phyloP scores from a whole-genome alignment of 768 basidiomycete species.

The Russula virescens region DNA sequence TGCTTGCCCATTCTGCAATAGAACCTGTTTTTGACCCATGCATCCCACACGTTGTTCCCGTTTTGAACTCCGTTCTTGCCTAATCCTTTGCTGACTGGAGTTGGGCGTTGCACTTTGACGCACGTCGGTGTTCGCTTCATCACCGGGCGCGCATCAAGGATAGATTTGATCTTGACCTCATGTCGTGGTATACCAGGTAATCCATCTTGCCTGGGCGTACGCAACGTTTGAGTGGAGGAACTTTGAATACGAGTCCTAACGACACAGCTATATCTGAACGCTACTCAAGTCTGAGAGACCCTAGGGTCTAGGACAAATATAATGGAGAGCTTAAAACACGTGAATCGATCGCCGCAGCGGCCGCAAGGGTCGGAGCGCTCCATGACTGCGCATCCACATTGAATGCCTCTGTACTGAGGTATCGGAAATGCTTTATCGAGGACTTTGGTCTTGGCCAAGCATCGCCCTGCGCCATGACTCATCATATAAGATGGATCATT shows the following conservation, averaged over 20 bases:
- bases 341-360: not conserved
- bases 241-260: not conserved
- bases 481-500: not conserved
- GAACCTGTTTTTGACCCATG: not conserved
- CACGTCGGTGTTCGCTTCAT: not conserved
- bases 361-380: not conserved
- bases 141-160: not conserved
- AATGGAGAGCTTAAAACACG: not conserved
- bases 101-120: not conserved
- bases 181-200: not conserved
- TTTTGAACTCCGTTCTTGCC: not conserved
- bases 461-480: not conserved
- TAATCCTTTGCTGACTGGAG: not conserved
- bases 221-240: not conserved
- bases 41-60: not conserved
- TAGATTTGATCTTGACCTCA: not conserved
- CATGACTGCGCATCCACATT: not conserved
- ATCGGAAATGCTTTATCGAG: not conserved
- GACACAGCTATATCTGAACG: conserved; percentile 4
- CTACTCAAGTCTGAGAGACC: not conserved
- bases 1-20: conserved; percentile 1
- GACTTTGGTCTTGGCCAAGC: not conserved
- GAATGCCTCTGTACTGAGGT: not conserved
- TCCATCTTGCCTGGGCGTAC: not conserved
- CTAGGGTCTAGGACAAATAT: not conserved